Evolutionary conservation across 2,329 filamentous ascomycete genomes (phyloP), one percentile per base, ranked within the genome.

Genomic region (Hirsutella thompsonii): DNA sequence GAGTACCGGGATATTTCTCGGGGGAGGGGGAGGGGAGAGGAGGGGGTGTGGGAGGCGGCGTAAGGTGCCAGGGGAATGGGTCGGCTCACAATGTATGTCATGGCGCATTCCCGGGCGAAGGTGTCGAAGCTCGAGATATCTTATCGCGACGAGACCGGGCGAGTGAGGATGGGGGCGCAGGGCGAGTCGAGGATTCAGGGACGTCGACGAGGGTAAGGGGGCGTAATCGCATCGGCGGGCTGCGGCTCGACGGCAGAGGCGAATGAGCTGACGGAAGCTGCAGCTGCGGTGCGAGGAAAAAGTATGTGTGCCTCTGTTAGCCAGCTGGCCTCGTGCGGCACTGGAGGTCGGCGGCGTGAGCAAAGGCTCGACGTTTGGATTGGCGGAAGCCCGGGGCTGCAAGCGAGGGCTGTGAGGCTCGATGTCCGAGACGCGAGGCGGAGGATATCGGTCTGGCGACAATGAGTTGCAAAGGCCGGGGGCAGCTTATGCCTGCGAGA

Each of bases 31-130:
- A 20, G 18, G 14, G 23, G 6, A 26, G 18, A 6, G 10, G 10
- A 16, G 18, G 13, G 14, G n/a, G 14, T 49, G 40, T 43, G 39
- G 3, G 38, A 39, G 6, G 23, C 6, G 23, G 23, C 11, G 23
- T 11, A 26, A 26, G 23, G 23, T 11, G 23, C 11, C 23, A 62
- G 37, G 16, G 37, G 21, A 20, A n/a, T 11, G 19, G 37, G 36
- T 20, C n/a, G 18, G 26, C 59, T 62, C 55, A 62, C 59, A 56
- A 61, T 62, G 51, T 60, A 61, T 54, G 59, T 60, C 59, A 62
- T 62, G 55, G 55, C 56, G 57, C 58, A 58, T 59, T 43, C 42
- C 41, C 13, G 32, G 32, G n/a, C 32, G 9, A 18, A 18, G 8
- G 13, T 34, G 32, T 34, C 11, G 32, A 16, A 16, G 43, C 45